These are phyloP conservation scores for Aureobasidium pullulans DNA, from an alignment of 2,329 filamentous ascomycete species.

Conservation along the genomic window DNA sequence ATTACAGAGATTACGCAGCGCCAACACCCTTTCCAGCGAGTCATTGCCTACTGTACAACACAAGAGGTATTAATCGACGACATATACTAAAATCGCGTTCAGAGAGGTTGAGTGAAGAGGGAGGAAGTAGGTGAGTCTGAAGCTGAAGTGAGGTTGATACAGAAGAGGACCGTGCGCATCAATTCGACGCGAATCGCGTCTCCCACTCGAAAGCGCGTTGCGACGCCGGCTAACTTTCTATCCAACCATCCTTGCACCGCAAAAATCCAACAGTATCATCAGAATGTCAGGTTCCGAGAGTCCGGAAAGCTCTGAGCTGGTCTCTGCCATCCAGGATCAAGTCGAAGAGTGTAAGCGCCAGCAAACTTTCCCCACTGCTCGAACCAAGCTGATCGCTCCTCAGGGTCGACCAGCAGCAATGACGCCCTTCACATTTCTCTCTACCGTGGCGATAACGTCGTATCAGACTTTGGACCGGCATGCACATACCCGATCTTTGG, in stretches of 20 bases:
- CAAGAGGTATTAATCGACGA: too few species aligned
- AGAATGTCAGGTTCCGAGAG: slow-evolving; percentile 10
- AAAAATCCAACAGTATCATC: not conserved
- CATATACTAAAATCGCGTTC: too few species aligned
- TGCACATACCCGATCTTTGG: slow-evolving; percentile 92
- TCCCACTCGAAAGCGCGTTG: not conserved
- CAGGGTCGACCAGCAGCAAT: slow-evolving; percentile 51
- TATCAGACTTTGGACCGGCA: slow-evolving; percentile 69
- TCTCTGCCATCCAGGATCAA: slow-evolving; percentile 11
- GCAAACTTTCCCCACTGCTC: not conserved
- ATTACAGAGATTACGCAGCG: too few species aligned
- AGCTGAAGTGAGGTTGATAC: not conserved
- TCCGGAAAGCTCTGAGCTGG: slow-evolving; percentile 11
- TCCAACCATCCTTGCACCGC: too few species aligned
- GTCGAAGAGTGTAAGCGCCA: slow-evolving; percentile 16
- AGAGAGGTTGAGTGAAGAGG: too few species aligned
- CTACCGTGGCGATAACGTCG: slow-evolving; percentile 42
- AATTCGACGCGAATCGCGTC: not conserved
- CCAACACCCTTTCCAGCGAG: too few species aligned
- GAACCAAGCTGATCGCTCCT: not conserved
- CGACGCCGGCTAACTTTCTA: not conserved
- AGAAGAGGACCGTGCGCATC: not conserved
- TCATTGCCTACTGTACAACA: too few species aligned
- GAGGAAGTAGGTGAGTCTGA: too few species aligned
- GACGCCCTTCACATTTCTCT: slow-evolving; percentile 58